These are phyloP conservation scores for Pestalotiopsis sp. DNA, from an alignment of 2,329 filamentous ascomycete species.

Conservation along the genomic window DNA sequence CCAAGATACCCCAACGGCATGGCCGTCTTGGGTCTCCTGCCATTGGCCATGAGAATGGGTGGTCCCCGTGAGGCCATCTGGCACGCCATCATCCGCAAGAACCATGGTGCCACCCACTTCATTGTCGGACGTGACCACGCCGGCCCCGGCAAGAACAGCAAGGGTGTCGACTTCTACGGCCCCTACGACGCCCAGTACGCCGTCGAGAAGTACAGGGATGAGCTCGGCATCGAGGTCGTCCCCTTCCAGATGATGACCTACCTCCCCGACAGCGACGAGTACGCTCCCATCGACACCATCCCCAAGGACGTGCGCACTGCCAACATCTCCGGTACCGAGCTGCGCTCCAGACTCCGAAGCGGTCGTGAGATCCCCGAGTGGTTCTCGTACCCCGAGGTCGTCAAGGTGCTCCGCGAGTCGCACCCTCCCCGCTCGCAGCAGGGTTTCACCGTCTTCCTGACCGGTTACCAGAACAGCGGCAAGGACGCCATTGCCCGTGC, in stretches of 20 bases:
- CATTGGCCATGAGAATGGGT: constrained; percentile 98
- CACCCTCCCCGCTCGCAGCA: constrained; percentile 89
- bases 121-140: constrained; percentile 99
- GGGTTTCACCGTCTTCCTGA: constrained; percentile 98
- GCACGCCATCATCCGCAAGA: constrained; percentile 99
- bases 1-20: constrained; percentile 98
- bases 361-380: constrained; percentile 96
- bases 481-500: constrained; percentile 97
- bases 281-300: constrained; percentile 90
- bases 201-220: constrained; percentile 93
- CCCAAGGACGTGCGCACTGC: constrained; percentile 80
- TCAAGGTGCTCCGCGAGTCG: constrained; percentile 92
- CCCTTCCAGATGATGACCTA: constrained; percentile 99
- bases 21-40: constrained; percentile 93
- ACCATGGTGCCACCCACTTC: constrained; percentile 98
- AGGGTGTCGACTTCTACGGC: constrained; percentile 95
- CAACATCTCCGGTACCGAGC: constrained; percentile 87
- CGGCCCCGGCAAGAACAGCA: constrained; percentile 96
- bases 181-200: constrained; percentile 96
- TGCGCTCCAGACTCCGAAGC: constrained; percentile 86
- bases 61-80: constrained; percentile 97
- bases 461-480: constrained; percentile 93
- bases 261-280: constrained; percentile 95
- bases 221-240: constrained; percentile 98
- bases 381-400: constrained; percentile 99